Conservation (phyloP, 1,284 basidiomycete species). For the Austroboletus sp. region DNA sequence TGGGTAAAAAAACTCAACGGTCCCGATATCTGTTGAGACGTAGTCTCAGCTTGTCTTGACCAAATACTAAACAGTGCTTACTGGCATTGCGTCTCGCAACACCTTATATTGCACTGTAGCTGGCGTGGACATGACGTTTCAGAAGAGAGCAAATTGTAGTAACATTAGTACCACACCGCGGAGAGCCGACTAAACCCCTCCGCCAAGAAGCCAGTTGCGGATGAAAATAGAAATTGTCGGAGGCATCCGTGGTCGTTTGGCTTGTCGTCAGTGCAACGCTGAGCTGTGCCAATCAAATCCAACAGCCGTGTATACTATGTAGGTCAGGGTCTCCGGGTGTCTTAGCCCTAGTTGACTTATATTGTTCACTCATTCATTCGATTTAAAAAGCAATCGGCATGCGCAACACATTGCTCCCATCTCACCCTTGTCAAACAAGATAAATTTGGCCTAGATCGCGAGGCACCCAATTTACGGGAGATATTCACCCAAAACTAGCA, state of each 20-base stretch:
- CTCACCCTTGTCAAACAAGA: neutral
- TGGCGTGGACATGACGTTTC: conserved; percentile 9
- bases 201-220: conserved; percentile 10
- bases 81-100: neutral
- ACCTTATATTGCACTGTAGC: neutral
- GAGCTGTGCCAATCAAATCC: conserved; percentile 5
- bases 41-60: neutral
- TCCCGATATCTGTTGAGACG: neutral
- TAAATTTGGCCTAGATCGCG: conserved; percentile 8
- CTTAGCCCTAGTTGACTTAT: conserved; percentile 2
- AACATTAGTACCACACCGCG: conserved; percentile 20
- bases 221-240: conserved; percentile 14
- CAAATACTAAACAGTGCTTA: neutral
- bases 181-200: conserved; percentile 19
- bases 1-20: neutral
- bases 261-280: conserved; percentile 8
- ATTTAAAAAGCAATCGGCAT: neutral
- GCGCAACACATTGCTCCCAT: conserved; percentile 1
- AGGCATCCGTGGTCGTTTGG: neutral
- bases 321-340: neutral
- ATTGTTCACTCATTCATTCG: conserved; percentile 6
- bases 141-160: conserved; percentile 2
- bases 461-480: conserved; percentile 7
- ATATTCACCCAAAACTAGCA: conserved; percentile 5
- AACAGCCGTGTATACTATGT: neutral